Conservation (phyloP, 768 basidiomycete species). For the Hirschioporus abietinus region DNA sequence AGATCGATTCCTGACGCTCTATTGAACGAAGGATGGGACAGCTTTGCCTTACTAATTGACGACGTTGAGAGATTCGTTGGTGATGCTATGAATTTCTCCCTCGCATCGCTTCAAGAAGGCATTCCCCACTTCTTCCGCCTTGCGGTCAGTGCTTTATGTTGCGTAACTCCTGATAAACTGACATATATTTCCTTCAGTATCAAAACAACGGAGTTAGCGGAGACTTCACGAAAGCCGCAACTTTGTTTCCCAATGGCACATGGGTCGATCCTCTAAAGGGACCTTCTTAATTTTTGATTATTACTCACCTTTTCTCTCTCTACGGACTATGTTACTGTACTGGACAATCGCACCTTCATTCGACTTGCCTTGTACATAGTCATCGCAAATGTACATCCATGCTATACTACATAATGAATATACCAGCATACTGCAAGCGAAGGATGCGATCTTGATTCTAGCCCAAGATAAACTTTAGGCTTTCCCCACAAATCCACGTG, state of each 20-base stretch:
- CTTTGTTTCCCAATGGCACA: slow-evolving; percentile 73
- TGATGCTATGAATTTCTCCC: slow-evolving; percentile 60
- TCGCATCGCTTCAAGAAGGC: slow-evolving; percentile 52
- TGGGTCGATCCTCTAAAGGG: slow-evolving; percentile 73
- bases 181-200: slow-evolving; percentile 20
- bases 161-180: slow-evolving; percentile 4
- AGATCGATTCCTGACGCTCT: slow-evolving; percentile 32
- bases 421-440: neutral
- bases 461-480: neutral
- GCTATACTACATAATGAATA: slow-evolving; percentile 1
- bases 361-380: neutral
- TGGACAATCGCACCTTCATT: neutral
- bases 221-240: slow-evolving; percentile 79
- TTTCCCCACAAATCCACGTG: neutral
- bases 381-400: neutral
- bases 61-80: slow-evolving; percentile 82
- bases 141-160: slow-evolving; percentile 47
- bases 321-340: neutral
- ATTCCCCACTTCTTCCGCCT: slow-evolving; percentile 76
- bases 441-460: neutral
- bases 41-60: slow-evolving; percentile 76
- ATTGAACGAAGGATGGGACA: slow-evolving; percentile 52
- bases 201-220: slow-evolving; percentile 32
- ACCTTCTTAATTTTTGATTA: slow-evolving; percentile 35
- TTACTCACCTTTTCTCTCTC: neutral